Evolutionary conservation across 1,284 basidiomycete species (phyloP), one percentile per base, ranked within the genome.

Genomic region (Inonotus hispidus): DNA sequence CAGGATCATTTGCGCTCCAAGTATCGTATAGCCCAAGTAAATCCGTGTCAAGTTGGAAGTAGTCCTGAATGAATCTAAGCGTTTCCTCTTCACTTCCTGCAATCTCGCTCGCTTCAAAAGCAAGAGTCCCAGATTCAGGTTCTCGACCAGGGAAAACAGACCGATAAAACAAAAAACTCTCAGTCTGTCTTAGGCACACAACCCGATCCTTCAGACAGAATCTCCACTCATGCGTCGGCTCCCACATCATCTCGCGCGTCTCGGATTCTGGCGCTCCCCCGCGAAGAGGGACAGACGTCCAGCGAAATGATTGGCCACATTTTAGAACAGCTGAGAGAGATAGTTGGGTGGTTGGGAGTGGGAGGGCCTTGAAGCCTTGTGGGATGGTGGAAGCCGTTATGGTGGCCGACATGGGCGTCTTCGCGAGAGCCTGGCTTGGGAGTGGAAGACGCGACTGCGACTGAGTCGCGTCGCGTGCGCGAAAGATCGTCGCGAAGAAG

Each of bases 31-130:
- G 78, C 14, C 73, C 72, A n/a, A 79, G 73, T 11, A 95, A 78
- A 66, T 93, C 89, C 5, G 91, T 75, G 52, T 90, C 80, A 1
- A 99, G 81, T 68, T 95, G 92, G 70, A 99, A 96, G 73, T 99
- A 98, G 71, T 94, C 88, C 23, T 78, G 79, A 16, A 99, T 73
- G 88, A 93, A 96, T 1, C 71, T 66, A 35, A 87, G 71, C 0
- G 94, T 97, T 66, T 90, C 85, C 1, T 77, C 74, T 25, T 85
- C 78, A 39, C 72, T 4, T 7, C 16, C 47, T 16, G 21, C 69
- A 23, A 71, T 37, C 10, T 32, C 32, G 8, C 21, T 39, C 16
- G 13, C 47, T 55, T 47, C 41, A 38, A 27, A 32, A 16, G 14
- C 19, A 32, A 7, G 25, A 41, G 50, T 16, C n/a, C 19, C 21